These are phyloP conservation scores for Scutellaria minor DNA, from an alignment of 257 asterid genomes.

Conservation along the genomic window DNA sequence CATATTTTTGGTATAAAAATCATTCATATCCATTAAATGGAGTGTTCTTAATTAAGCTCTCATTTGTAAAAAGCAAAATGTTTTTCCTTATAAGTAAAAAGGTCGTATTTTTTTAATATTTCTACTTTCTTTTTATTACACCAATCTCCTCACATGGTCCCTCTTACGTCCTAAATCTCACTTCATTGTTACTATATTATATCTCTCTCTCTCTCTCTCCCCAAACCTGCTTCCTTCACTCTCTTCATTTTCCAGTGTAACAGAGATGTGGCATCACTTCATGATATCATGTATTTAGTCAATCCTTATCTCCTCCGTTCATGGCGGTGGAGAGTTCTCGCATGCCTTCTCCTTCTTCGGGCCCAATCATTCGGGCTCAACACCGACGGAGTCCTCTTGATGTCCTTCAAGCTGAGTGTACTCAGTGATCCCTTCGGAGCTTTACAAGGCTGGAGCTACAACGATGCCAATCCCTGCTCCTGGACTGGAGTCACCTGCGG, in stretches of 20 bases:
- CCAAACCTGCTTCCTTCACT: slow-evolving; percentile 2
- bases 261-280: slow-evolving; percentile 54
- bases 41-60: too few relatives aligned
- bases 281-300: slow-evolving; percentile 53
- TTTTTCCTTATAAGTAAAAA: too few relatives aligned
- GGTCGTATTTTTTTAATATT: too few relatives aligned
- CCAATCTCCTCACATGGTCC: slow-evolving; percentile 53
- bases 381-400: slow-evolving; percentile 72
- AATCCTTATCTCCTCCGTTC: slow-evolving; percentile 46
- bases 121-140: background rate
- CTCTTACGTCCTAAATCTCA: slow-evolving; percentile 58
- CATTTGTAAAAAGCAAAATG: too few relatives aligned
- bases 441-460: slow-evolving; percentile 58
- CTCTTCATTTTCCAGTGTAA: background rate
- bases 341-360: slow-evolving; percentile 40
- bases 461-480: slow-evolving; percentile 70
- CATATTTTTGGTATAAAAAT: too few relatives aligned
- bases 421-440: slow-evolving; percentile 62
- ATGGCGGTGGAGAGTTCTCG: slow-evolving; percentile 52
- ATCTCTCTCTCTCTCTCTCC: background rate
- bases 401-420: slow-evolving; percentile 66
- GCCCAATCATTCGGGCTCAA: slow-evolving; percentile 55
- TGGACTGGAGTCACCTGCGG: slow-evolving; percentile 92
- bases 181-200: slow-evolving; percentile 29
- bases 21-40: too few relatives aligned